Evolutionary conservation across 805 yeast species (phyloP), one percentile per base, ranked within the genome.

Genomic region (Schwanniomyces sp.): DNA sequence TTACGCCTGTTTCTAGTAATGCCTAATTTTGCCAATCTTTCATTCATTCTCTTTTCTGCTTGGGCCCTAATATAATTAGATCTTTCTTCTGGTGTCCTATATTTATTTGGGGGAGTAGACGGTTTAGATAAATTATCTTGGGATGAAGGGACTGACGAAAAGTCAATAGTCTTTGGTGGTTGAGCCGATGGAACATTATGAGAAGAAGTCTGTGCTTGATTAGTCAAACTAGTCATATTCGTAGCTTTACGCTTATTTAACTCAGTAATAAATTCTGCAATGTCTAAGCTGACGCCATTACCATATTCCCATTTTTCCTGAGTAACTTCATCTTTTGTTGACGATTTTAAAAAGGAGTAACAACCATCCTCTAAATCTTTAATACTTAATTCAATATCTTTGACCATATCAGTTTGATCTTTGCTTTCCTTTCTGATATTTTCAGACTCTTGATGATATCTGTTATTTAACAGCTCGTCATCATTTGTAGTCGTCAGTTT

Each of bases 11-110:
- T 67, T 60, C 82, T 72, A 18, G 75, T 68, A 49, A 89, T 79
- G 2, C 96, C 96, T 48, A 90, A 75, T 52, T 84, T 86, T 2
- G 95, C 96, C 58, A 90, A 74, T 57, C 90, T 76, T 57, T 88
- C 96, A 51, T 83, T 84, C 97, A 91, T 90, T 66, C 88, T 80
- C 65, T 72, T 71, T 58, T 84, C 83, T 1, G 79, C 79, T 59
- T 88, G 92, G 14, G 90, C 92, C 63, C 88, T 90, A 45, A 89
- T 82, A 57, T 81, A 79, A n/a, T 88, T 86, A 5, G 94, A 80
- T 50, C 95, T 75, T 40, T 87, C 91, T 49, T 81, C 86, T 1
- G 87, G 76, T 9, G 81, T 70, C 27, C 63, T 72, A 60, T 66
- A 72, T 9, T 48, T 50, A n/a, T 36, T 46, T 28, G 25, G 36